Base-by-base conservation (phyloP, 352 stramenopile genomes). In the Phytopythium montanum region DNA sequence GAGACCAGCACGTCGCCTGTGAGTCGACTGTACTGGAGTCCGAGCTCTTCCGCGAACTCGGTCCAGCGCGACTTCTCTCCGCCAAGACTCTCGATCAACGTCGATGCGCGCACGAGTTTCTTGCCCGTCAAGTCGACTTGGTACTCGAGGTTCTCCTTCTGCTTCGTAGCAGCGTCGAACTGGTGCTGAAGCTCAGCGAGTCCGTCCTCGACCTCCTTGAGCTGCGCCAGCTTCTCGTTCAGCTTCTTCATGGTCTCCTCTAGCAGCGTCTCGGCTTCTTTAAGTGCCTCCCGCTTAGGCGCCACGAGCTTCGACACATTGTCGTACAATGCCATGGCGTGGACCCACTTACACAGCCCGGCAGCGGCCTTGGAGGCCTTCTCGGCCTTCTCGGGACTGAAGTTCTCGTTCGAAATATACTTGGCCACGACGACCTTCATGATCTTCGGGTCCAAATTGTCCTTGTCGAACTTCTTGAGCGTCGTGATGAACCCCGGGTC, bases 101-200 rank as follows among this genome's bases (percentile, higher is more conserved):
- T 96, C 16, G 94, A 97, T 13, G 93, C 94, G 19, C 94, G 82
- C 1, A 96, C 79, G 2, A 98, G 75, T 54, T 98, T 98, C 56
- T 97, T 96, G 25, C 95, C 91, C 6, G 90, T 97, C n/a, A 96
- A 66, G 56, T 97, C 89, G 18, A 98, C 92, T 64, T 97, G 91
- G 42, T 73, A 88, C 61, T 98, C 90, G 6, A 98, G 75, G 31
- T 97, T 91, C 55, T 88, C 70, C 59, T 98, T 98, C 64, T 97
- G 95, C 28, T 85, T 82, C 9, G 93, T 94, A 1, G 91, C 91
- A 0, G 78, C 87, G 21, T 96, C 74, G 54, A 97, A 96, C 60
- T 97, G 85, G 14, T 66, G 73, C 64, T 98, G 79, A 5, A 98
- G 70, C 5, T 90, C 81, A 6, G 75, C 82, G 10, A 98, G 69